Percentiles rank a stretch among this genome's conserved stretches.
These are phyloP conservation scores for Fusarium papillatum DNA, from an alignment of 2,329 filamentous ascomycete species.

Conservation along the genomic window DNA sequence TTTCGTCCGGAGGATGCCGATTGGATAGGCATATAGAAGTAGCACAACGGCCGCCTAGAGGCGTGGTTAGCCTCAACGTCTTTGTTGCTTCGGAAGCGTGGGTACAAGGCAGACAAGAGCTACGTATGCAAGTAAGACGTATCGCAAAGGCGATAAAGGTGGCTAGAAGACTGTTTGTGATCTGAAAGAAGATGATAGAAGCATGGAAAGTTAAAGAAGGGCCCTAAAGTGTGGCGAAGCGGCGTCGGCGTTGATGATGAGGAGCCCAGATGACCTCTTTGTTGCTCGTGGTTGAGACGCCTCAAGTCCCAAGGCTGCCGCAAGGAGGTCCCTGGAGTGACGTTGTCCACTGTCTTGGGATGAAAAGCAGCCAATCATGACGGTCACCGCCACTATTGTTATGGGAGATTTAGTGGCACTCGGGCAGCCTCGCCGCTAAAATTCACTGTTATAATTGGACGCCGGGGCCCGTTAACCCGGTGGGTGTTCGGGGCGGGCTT, in stretches of 20 bases:
- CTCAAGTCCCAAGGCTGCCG: constrained; percentile 19
- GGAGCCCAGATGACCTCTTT: constrained; percentile 25
- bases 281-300: constrained; percentile 8
- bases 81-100: not conserved
- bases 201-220: not conserved
- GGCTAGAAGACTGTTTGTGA: not conserved
- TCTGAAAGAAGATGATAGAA: constrained; percentile 11
- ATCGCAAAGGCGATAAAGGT: not conserved
- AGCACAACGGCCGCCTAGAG: not conserved
- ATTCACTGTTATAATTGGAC: not conserved
- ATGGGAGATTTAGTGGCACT: constrained; percentile 9
- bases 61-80: constrained; percentile 8
- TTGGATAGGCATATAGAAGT: not conserved
- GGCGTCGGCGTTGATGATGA: constrained; percentile 17
- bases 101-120: constrained; percentile 31
- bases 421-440: constrained; percentile 22
- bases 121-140: constrained; percentile 28
- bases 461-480: not conserved
- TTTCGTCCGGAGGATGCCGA: not conserved
- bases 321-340: constrained; percentile 34
- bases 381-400: not conserved
- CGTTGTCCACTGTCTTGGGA: constrained; percentile 22
- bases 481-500: not conserved
- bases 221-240: constrained; percentile 5
- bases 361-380: constrained; percentile 18